Percentiles rank a stretch among this genome's conserved stretches.
These are phyloP conservation scores for Globisporangium ultimum DNA, from an alignment of 352 stramenopile genomes.

Conservation along the genomic window DNA sequence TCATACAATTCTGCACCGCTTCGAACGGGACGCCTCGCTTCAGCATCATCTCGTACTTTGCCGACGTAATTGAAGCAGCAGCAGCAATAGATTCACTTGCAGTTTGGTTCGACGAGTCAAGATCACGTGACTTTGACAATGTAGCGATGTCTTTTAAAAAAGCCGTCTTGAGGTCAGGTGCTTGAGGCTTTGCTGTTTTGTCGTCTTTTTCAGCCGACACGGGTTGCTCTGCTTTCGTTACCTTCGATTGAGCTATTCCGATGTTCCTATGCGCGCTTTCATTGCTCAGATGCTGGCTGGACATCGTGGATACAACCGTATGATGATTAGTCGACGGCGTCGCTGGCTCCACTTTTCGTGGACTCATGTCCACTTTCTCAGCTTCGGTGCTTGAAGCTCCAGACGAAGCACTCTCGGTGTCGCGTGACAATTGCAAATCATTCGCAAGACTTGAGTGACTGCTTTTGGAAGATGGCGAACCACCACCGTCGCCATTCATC, in stretches of 20 bases:
- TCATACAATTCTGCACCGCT: conserved; percentile 73
- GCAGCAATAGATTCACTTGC: neutral
- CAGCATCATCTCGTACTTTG: conserved; percentile 66
- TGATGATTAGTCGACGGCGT: neutral
- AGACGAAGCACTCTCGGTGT: neutral
- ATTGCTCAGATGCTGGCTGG: neutral
- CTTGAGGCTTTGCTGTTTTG: neutral
- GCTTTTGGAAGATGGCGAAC: neutral
- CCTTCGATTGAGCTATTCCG: neutral
- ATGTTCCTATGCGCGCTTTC: neutral
- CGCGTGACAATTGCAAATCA: neutral
- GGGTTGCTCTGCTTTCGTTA: neutral
- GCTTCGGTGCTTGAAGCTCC: neutral
- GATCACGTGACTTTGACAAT: neutral
- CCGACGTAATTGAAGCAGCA: neutral
- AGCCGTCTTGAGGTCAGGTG: conserved; percentile 9
- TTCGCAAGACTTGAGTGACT: neutral
- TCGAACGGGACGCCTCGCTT: conserved; percentile 66
- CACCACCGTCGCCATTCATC: neutral
- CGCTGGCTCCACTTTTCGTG: neutral
- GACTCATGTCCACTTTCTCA: neutral
- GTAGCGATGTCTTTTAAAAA: conserved; percentile 3
- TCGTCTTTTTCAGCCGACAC: neutral
- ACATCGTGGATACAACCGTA: neutral
- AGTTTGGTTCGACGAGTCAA: neutral